Percentiles rank a stretch among this genome's conserved stretches.
Conservation (phyloP, 2,329 filamentous ascomycete genomes). For the Geosmithia flava region DNA sequence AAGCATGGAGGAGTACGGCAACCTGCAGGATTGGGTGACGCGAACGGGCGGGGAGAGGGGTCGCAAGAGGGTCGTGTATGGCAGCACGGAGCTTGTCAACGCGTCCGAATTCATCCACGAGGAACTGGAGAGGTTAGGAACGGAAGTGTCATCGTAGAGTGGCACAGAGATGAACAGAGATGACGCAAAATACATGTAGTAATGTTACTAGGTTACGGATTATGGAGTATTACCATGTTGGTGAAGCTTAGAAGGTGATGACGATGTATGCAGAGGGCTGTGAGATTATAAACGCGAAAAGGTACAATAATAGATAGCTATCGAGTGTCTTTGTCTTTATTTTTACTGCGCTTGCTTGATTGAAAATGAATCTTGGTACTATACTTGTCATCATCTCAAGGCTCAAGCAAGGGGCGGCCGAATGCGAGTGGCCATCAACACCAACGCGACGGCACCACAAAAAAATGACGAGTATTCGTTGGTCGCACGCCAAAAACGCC, state of each 20-base stretch:
- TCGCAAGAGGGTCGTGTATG: slow-evolving; percentile 80
- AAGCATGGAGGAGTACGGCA: slow-evolving; percentile 98
- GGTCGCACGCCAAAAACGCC: not conserved
- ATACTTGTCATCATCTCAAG: not conserved
- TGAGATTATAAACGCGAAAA: no score
- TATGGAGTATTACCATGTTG: no score
- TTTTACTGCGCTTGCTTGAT: no score
- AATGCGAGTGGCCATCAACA: not conserved
- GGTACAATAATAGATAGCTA: no score
- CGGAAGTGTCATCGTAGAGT: slow-evolving; percentile 32
- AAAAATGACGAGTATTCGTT: not conserved
- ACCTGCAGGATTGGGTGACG: slow-evolving; percentile 89
- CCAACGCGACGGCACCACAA: no score
- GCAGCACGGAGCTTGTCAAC: slow-evolving; percentile 74
- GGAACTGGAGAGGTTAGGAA: slow-evolving; percentile 50
- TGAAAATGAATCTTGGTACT: no score
- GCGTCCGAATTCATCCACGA: slow-evolving; percentile 53
- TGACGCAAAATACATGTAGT: no score
- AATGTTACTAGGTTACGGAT: no score
- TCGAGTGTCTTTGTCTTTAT: no score
- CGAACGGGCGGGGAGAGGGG: slow-evolving; percentile 56
- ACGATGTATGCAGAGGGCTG: no score
- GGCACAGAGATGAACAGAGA: no score
- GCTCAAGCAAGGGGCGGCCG: not conserved
- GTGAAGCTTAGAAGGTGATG: no score